phyloP scores from a whole-genome alignment of 2,329 filamentous ascomycete genomes.

The Penicillium sclerotigenum region DNA sequence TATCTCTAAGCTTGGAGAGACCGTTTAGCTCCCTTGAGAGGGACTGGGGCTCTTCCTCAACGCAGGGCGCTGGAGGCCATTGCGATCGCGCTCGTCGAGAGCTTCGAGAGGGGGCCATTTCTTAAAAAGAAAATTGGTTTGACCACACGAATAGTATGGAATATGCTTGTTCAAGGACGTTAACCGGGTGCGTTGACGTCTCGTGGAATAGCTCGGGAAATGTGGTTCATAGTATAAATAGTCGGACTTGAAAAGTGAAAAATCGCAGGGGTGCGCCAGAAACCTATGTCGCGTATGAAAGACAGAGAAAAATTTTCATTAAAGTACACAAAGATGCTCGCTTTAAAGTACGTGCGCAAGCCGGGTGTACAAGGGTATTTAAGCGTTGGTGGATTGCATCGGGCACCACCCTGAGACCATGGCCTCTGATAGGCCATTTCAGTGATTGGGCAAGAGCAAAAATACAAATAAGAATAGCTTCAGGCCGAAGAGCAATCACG shows the following conservation, averaged over 20 bases:
- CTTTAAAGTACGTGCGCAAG: slow-evolving; percentile 12
- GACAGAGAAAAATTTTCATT: slow-evolving; percentile 10
- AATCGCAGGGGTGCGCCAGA: not conserved
- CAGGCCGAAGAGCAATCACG: slow-evolving; percentile 16
- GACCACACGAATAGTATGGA: slow-evolving; percentile 11
- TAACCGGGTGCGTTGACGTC: slow-evolving; percentile 25
- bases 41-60: slow-evolving; percentile 45
- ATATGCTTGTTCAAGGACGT: not conserved
- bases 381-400: slow-evolving; percentile 19
- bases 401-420: slow-evolving; percentile 21
- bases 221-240: slow-evolving; percentile 23
- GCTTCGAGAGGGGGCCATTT: slow-evolving; percentile 24
- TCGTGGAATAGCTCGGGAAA: slow-evolving; percentile 11
- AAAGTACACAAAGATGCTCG: slow-evolving; percentile 18
- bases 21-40: slow-evolving; percentile 42
- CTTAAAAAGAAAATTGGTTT: not conserved
- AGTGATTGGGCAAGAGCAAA: slow-evolving; percentile 21
- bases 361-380: slow-evolving; percentile 18
- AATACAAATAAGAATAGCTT: slow-evolving; percentile 18
- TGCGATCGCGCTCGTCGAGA: slow-evolving; percentile 23
- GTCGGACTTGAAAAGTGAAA: slow-evolving; percentile 5
- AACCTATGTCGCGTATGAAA: slow-evolving; percentile 2
- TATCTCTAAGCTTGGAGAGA: slow-evolving; percentile 29
- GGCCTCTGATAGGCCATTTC: slow-evolving; percentile 21
- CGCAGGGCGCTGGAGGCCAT: slow-evolving; percentile 45